Percentiles rank a stretch among this genome's conserved stretches.
Evolutionary conservation across 1,139 yeast genomes (phyloP).

Genomic region (Neolecta irregularis): DNA sequence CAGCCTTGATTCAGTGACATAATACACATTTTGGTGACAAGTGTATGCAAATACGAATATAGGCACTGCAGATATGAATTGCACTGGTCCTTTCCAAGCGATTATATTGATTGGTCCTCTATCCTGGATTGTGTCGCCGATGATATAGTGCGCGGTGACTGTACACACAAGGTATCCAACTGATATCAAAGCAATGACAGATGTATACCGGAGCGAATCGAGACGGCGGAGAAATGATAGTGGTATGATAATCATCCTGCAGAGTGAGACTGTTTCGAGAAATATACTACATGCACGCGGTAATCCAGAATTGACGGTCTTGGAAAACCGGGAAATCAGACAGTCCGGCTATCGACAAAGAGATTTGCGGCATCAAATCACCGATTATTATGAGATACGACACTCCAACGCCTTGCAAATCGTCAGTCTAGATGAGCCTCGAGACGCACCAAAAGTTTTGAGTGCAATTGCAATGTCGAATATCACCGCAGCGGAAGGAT

Average conservation of each 20-base stretch:
- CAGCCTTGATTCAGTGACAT: conserved; percentile 3
- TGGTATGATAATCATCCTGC: conserved; percentile 44
- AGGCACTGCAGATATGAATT: conserved; percentile 68
- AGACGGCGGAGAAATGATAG: conserved; percentile 55
- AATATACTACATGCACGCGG: conserved; percentile 33
- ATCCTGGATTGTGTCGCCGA: conserved; percentile 31
- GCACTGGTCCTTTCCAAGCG: conserved; percentile 28
- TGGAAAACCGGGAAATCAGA: conserved; percentile 17
- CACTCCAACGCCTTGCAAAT: conserved; percentile 81
- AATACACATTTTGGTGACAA: conserved; percentile 55
- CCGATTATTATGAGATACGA: conserved; percentile 81
- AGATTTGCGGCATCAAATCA: conserved; percentile 60
- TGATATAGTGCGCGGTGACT: conserved; percentile 48
- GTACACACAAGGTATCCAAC: conserved; percentile 65
- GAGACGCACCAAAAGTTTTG: conserved; percentile 40
- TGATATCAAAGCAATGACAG: conserved; percentile 67
- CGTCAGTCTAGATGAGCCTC: conserved; percentile 74
- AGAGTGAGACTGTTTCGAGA: neutral
- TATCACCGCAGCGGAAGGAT: conserved; percentile 64
- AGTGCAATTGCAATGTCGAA: conserved; percentile 75
- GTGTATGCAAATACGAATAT: conserved; percentile 88
- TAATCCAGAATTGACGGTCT: conserved; percentile 43
- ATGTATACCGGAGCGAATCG: conserved; percentile 75
- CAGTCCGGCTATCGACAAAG: conserved; percentile 15
- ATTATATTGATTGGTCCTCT: conserved; percentile 13